A percentile compares a stretch with the other conserved stretches of the same genome.
Conservation (phyloP, 1,284 basidiomycete species). For the Fomitiporia mediterranea region DNA sequence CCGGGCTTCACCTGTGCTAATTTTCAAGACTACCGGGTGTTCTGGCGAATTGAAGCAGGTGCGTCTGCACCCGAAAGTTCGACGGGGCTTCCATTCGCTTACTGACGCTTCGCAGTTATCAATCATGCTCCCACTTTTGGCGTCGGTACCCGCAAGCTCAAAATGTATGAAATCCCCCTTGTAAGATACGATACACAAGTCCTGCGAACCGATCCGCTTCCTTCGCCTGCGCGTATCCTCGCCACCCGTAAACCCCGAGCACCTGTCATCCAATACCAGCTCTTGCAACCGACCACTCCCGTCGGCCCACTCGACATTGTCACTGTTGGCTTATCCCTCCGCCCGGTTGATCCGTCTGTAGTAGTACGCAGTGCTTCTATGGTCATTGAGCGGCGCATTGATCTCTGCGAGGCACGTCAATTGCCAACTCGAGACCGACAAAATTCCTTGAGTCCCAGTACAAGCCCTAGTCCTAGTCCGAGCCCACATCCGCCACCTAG, state of each 20-base stretch:
- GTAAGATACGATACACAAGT: slow-evolving; percentile 57
- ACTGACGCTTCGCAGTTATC: slow-evolving; percentile 42
- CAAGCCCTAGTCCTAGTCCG: slow-evolving; percentile 34
- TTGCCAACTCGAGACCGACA: slow-evolving; percentile 24
- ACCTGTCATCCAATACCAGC: slow-evolving; percentile 34
- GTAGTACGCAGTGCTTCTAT: slow-evolving; percentile 35
- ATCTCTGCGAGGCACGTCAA: slow-evolving; percentile 29
- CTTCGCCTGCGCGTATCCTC: slow-evolving; percentile 32
- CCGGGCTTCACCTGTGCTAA: slow-evolving; percentile 66
- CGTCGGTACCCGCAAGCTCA: slow-evolving; percentile 61
- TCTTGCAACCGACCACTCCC: slow-evolving; percentile 34
- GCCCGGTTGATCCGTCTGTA: slow-evolving; percentile 32
- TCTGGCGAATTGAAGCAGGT: slow-evolving; percentile 82
- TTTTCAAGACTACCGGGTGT: slow-evolving; percentile 72
- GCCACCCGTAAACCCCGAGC: slow-evolving; percentile 30
- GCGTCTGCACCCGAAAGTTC: slow-evolving; percentile 30
- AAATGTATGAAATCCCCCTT: slow-evolving; percentile 63
- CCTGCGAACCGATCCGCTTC: slow-evolving; percentile 30
- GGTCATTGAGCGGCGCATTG: slow-evolving; percentile 32
- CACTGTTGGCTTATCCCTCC: slow-evolving; percentile 34
- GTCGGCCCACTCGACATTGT: slow-evolving; percentile 39
- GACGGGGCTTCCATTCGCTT: slow-evolving; percentile 1
- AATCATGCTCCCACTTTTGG: slow-evolving; percentile 59
- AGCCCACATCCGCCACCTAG: slow-evolving; percentile 5
- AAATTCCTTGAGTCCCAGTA: slow-evolving; percentile 29